A percentile compares a stretch with the other conserved stretches of the same genome.
Evolutionary conservation across 1,284 basidiomycete species (phyloP).

Genomic region (Phellopilus nigrolimitatus): DNA sequence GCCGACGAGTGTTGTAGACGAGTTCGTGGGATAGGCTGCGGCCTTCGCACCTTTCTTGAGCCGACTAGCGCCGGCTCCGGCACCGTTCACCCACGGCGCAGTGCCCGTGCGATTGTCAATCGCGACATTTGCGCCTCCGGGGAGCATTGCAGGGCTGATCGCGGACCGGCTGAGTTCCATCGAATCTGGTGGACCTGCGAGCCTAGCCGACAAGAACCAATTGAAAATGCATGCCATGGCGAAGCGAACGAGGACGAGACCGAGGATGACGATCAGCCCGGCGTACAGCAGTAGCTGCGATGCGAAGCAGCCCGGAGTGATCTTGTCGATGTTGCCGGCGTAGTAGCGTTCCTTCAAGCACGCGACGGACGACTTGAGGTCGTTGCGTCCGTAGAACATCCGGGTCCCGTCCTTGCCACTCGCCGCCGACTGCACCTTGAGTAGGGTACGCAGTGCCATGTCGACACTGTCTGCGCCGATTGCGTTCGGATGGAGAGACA

Average conservation of each 20-base stretch:
- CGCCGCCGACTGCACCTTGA: slow-evolving; percentile 42
- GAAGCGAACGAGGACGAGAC: slow-evolving; percentile 88
- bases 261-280: slow-evolving; percentile 88
- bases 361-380: slow-evolving; percentile 61
- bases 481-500: slow-evolving; percentile 64
- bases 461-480: slow-evolving; percentile 80
- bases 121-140: slow-evolving; percentile 89
- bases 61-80: slow-evolving; percentile 32
- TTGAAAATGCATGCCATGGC: slow-evolving; percentile 95
- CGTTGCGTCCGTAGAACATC: slow-evolving; percentile 71
- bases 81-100: slow-evolving; percentile 87
- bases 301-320: slow-evolving; percentile 94
- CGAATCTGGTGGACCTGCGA: slow-evolving; percentile 69
- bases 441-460: slow-evolving; percentile 71
- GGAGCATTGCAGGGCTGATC: slow-evolving; percentile 92
- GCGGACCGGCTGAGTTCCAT: slow-evolving; percentile 69
- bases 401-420: slow-evolving; percentile 89
- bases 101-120: slow-evolving; percentile 86
- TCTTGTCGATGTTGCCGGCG: slow-evolving; percentile 95
- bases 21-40: slow-evolving; percentile 38
- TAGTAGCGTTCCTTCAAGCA: slow-evolving; percentile 84
- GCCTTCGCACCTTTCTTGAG: slow-evolving; percentile 49
- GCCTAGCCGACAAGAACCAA: slow-evolving; percentile 85
- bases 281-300: slow-evolving; percentile 88
- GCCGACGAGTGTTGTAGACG: slow-evolving; percentile 48